Evolutionary conservation across 176 grass and related monocot genomes (phyloP).

Genomic region (Bonia amplexicaulis): DNA sequence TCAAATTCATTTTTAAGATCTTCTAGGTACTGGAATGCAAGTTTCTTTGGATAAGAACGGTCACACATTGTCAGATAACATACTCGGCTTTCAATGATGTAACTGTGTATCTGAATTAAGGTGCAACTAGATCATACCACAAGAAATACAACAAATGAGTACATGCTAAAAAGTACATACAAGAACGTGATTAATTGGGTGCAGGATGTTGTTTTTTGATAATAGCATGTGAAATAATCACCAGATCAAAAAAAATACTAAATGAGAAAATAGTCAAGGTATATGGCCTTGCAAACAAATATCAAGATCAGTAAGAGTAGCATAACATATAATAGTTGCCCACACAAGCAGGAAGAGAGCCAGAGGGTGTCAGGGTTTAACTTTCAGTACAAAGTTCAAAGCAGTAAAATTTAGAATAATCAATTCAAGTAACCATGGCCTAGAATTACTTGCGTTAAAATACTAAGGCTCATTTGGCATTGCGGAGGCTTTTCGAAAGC

Average conservation of each 20-base stretch:
- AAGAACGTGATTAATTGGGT: neutral
- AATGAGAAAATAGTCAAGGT: neutral
- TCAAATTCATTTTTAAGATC: slow-evolving; percentile 98
- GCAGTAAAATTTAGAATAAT: neutral
- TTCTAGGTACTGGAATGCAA: slow-evolving; percentile 93
- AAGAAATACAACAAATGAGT: neutral
- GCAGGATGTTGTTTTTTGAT: neutral
- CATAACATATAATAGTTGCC: neutral
- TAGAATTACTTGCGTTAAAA: neutral
- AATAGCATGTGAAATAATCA: neutral
- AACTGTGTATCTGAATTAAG: slow-evolving; percentile 53
- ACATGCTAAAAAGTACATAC: neutral
- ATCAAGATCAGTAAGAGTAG: neutral
- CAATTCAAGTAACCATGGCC: neutral
- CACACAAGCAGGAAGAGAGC: neutral
- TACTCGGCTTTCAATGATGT: slow-evolving; percentile 88
- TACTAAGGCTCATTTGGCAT: neutral
- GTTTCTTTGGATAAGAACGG: slow-evolving; percentile 94
- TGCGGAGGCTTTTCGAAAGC: too few species aligned
- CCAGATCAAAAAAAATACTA: neutral
- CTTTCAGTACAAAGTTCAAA: neutral
- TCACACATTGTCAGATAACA: slow-evolving; percentile 99
- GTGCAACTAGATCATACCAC: neutral
- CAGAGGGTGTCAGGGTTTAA: neutral
- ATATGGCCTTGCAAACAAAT: slow-evolving; percentile 1